These are phyloP conservation scores for Penicillium sp. DNA, from an alignment of 2,329 filamentous ascomycete species.

Conservation along the genomic window DNA sequence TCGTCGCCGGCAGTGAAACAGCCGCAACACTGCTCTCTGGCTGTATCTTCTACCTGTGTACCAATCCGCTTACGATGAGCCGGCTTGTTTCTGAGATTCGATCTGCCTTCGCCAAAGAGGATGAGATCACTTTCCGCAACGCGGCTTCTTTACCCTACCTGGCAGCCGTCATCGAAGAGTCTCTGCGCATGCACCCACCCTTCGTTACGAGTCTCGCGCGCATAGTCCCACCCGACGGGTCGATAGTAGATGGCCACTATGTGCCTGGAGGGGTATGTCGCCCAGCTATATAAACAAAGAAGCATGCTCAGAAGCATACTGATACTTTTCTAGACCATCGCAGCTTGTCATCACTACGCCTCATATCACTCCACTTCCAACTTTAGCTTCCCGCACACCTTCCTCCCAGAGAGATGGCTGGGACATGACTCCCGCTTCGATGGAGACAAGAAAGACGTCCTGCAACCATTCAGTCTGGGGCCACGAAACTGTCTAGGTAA, in stretches of 20 bases:
- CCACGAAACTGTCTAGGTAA: constrained; percentile 36
- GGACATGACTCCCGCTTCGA: constrained; percentile 12
- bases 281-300: neutral
- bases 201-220: constrained; percentile 28
- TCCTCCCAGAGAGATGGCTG: constrained; percentile 35
- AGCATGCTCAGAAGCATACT: neutral
- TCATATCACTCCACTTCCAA: constrained; percentile 24
- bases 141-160: constrained; percentile 39
- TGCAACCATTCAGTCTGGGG: constrained; percentile 36
- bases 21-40: constrained; percentile 40
- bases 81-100: constrained; percentile 24
- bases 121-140: constrained; percentile 30
- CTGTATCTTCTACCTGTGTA: constrained; percentile 29
- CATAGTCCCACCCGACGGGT: constrained; percentile 28
- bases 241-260: constrained; percentile 30
- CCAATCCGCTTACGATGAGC: constrained; percentile 14
- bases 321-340: constrained; percentile 9
- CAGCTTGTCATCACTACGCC: constrained; percentile 23
- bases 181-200: constrained; percentile 45
- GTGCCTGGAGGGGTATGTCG: constrained; percentile 29
- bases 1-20: constrained; percentile 39
- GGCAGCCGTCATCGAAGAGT: constrained; percentile 46
- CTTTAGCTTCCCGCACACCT: constrained; percentile 23
- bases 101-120: constrained; percentile 17
- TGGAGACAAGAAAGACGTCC: constrained; percentile 21